phyloP scores from a whole-genome alignment of 2,329 filamentous ascomycete species.

The Plectosphaerella cucumerina region DNA sequence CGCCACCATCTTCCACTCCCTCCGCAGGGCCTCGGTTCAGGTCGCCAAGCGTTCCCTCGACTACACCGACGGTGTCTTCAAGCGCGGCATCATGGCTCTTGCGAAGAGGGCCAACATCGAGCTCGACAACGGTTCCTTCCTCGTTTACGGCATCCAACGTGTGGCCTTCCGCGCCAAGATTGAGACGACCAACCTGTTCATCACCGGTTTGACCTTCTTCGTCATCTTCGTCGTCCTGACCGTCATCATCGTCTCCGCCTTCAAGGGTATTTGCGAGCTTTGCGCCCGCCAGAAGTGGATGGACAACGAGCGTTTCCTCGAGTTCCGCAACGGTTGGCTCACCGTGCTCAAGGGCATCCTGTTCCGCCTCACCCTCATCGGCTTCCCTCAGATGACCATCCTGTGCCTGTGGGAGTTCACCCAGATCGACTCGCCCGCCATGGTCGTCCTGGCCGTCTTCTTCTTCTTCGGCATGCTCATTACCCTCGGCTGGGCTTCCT shows the following conservation, averaged over 20 bases:
- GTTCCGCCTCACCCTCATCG: constrained; percentile 85
- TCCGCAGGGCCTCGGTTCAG: constrained; percentile 73
- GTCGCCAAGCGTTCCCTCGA: constrained; percentile 63
- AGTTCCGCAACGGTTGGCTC: constrained; percentile 93
- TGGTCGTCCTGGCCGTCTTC: constrained; percentile 82
- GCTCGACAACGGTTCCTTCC: constrained; percentile 49
- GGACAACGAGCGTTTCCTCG: constrained; percentile 79
- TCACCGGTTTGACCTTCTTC: constrained; percentile 89
- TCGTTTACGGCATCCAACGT: constrained; percentile 80
- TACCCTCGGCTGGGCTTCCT: constrained; percentile 79
- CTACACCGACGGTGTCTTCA: constrained; percentile 29
- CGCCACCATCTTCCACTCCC: constrained; percentile 69
- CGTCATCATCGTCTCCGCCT: constrained; percentile 65
- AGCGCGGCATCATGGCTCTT: constrained; percentile 41
- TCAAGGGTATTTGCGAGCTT: constrained; percentile 78
- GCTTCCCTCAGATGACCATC: constrained; percentile 86
- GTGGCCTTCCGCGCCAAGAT: constrained; percentile 84
- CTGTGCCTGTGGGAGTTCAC: constrained; percentile 94
- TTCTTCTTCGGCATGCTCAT: constrained; percentile 78
- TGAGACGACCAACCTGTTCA: constrained; percentile 87
- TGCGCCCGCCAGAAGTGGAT: constrained; percentile 72
- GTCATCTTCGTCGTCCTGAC: constrained; percentile 76
- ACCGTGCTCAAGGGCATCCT: constrained; percentile 91
- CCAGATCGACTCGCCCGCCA: constrained; percentile 74
- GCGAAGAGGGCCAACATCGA: constrained; percentile 51